These are phyloP conservation scores for Acmispon strigosus DNA, from an alignment of 306 rosid genomes.

Conservation along the genomic window DNA sequence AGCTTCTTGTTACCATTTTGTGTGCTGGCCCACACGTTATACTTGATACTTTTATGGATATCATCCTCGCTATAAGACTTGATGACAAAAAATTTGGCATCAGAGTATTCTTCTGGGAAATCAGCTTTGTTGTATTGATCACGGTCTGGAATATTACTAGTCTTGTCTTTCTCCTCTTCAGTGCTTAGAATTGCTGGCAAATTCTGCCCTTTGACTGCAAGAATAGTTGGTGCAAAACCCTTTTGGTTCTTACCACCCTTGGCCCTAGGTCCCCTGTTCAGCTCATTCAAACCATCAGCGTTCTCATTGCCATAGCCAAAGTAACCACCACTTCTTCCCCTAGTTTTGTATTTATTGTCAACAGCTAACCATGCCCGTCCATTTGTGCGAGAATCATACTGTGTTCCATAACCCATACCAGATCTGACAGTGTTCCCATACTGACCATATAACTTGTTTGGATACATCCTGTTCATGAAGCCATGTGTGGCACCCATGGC, in stretches of 20 bases:
- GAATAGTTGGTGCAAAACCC: slow-evolving; percentile 44
- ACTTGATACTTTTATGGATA: slow-evolving; percentile 92
- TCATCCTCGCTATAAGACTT: slow-evolving; percentile 98
- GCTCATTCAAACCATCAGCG: slow-evolving; percentile 82
- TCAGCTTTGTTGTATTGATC: slow-evolving; percentile 65
- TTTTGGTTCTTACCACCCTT: slow-evolving; percentile 77
- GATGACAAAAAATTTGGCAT: slow-evolving; percentile 74
- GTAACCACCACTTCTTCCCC: slow-evolving; percentile 82
- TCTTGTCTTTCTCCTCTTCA: slow-evolving; percentile 66
- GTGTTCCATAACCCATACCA: slow-evolving; percentile 73
- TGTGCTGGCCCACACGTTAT: slow-evolving; percentile 96
- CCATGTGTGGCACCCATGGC: slow-evolving; percentile 63
- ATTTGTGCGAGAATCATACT: slow-evolving; percentile 69
- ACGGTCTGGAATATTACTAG: slow-evolving; percentile 39
- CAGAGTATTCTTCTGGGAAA: slow-evolving; percentile 57
- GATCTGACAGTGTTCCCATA: slow-evolving; percentile 74
- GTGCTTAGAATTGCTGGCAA: slow-evolving; percentile 30
- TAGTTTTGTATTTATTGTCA: slow-evolving; percentile 70
- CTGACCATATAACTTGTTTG: slow-evolving; percentile 66
- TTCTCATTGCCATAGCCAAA: slow-evolving; percentile 86
- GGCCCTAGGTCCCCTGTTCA: slow-evolving; percentile 88
- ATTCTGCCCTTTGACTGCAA: slow-evolving; percentile 67
- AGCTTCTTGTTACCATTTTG: slow-evolving; percentile 98
- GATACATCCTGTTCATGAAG: slow-evolving; percentile 66
- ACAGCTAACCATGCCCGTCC: slow-evolving; percentile 82